Evolutionary conservation across 1,139 yeast genomes (phyloP).

Genomic region (Yamadazyma pseudoaaseri): DNA sequence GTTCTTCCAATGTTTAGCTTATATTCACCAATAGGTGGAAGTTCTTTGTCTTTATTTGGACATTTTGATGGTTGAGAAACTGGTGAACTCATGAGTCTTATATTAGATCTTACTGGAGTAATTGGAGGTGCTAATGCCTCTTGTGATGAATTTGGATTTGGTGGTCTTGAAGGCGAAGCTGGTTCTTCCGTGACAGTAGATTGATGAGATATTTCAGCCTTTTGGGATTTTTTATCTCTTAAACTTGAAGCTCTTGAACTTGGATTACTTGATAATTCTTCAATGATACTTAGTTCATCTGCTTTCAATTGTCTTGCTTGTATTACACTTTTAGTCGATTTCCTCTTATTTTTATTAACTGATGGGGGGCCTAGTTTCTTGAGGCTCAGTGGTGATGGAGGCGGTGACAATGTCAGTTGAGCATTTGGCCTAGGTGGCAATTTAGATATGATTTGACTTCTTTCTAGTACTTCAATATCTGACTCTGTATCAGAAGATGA

Average conservation of each 20-base stretch:
- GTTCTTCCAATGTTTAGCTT: constrained; percentile 10
- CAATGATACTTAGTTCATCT: constrained; percentile 45
- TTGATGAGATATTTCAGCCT: not conserved
- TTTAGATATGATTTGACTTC: not conserved
- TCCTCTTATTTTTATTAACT: constrained; percentile 20
- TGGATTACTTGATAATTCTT: constrained; percentile 34
- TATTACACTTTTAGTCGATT: constrained; percentile 18
- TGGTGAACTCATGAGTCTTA: constrained; percentile 5
- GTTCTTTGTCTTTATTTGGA: constrained; percentile 7
- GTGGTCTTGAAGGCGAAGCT: not conserved
- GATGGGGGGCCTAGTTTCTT: constrained; percentile 20
- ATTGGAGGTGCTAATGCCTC: constrained; percentile 1
- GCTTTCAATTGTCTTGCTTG: constrained; percentile 17
- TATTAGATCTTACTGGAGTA: constrained; percentile 8
- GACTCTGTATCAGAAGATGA: constrained; percentile 21
- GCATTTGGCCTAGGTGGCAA: constrained; percentile 1
- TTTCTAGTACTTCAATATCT: not conserved
- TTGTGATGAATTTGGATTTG: not conserved
- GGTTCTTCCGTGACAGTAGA: not conserved
- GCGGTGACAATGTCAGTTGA: constrained; percentile 8
- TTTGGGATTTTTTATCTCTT: constrained; percentile 6
- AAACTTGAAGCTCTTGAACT: constrained; percentile 33
- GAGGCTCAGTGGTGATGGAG: constrained; percentile 20
- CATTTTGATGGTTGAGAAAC: constrained; percentile 3
- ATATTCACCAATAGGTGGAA: constrained; percentile 11